Conservation (phyloP, 495 filamentous ascomycete genomes). For the Neurospora sublineolata region DNA sequence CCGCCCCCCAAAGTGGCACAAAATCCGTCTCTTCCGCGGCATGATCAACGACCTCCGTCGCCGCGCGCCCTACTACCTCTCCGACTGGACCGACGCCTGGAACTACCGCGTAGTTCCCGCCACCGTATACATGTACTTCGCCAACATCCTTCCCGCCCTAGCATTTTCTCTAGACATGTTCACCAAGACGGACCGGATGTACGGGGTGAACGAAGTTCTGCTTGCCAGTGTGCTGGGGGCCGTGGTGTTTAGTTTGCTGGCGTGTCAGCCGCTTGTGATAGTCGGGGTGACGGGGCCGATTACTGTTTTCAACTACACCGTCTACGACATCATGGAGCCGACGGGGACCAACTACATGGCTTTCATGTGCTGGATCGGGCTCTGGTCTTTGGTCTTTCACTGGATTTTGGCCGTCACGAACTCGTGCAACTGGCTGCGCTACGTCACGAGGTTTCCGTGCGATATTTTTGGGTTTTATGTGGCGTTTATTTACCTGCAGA, state of each 20-base stretch:
- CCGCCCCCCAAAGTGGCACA: constrained; percentile 40
- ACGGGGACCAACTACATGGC: constrained; percentile 60
- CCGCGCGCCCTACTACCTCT: constrained; percentile 61
- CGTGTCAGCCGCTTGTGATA: constrained; percentile 73
- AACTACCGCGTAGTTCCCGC: constrained; percentile 73
- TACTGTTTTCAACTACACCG: constrained; percentile 80
- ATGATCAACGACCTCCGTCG: constrained; percentile 67
- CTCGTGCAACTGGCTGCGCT: constrained; percentile 65
- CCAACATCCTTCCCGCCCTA: constrained; percentile 71
- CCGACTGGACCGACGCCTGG: constrained; percentile 76
- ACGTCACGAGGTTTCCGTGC: constrained; percentile 75
- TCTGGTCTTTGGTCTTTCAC: constrained; percentile 77
- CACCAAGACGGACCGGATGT: constrained; percentile 64
- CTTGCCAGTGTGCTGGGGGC: constrained; percentile 67
- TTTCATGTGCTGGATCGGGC: constrained; percentile 78
- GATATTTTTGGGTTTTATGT: constrained; percentile 88
- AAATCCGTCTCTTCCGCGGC: constrained; percentile 46
- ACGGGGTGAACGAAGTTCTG: constrained; percentile 77
- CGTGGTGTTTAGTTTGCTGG: constrained; percentile 62
- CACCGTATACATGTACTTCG: constrained; percentile 85
- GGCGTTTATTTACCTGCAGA: constrained; percentile 76
- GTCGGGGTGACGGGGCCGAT: constrained; percentile 87
- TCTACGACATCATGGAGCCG: constrained; percentile 68
- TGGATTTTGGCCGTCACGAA: constrained; percentile 71
- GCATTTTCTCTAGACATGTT: constrained; percentile 83